Base-by-base conservation (phyloP, 2,329 filamentous ascomycete species). In the Sarocladium oryzae region DNA sequence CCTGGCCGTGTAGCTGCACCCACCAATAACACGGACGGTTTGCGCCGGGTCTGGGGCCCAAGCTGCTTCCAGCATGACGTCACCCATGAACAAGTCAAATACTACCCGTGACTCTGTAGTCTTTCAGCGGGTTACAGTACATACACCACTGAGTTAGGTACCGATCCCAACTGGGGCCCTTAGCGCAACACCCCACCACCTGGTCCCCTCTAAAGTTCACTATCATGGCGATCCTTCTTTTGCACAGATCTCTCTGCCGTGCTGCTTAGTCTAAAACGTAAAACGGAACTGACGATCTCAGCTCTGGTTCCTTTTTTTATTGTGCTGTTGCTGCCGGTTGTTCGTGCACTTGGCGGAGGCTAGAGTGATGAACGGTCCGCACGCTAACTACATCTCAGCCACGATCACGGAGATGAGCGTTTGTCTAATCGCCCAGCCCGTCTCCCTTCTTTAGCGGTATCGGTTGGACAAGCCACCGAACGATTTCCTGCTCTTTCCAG, bases 391-490 rank as follows among this genome's bases (percentile, higher is more conserved):
- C 7, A 5, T 28, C 40, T 43, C 21, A 43, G 40, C 40, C 40
- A 43, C 40, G 23, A 43, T 43, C 40, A 43, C 21, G 40, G 40
- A 43, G 40, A 43, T 28, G 40, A 43, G 40, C 21, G 40, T 43
- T 4, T 43, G 21, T 26, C 40, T 28, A 8, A 10, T 20, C n/a
- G 40, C 10, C 28, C 28, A 30, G 16, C 16, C 16, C 8, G 7
- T 20, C 40, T 43, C 40, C 21, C 21, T 43, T 28, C 21, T n/a
- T 40, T 40, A 40, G 36, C 18, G 11, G 10, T 13, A 21, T 20
- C 36, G 16, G 15, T 15, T 5, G 5, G 7, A 36, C 9, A 40
- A 16, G 20, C 10, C 18, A 43, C n/a, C 40, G 13, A 28, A 16
- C 20, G 15, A 8, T 4, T 9, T 26, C 21, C 3, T 43, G 40